These are phyloP conservation scores for Thalassiosira profunda DNA, from an alignment of 108 stramenopile genomes.

Conservation along the genomic window DNA sequence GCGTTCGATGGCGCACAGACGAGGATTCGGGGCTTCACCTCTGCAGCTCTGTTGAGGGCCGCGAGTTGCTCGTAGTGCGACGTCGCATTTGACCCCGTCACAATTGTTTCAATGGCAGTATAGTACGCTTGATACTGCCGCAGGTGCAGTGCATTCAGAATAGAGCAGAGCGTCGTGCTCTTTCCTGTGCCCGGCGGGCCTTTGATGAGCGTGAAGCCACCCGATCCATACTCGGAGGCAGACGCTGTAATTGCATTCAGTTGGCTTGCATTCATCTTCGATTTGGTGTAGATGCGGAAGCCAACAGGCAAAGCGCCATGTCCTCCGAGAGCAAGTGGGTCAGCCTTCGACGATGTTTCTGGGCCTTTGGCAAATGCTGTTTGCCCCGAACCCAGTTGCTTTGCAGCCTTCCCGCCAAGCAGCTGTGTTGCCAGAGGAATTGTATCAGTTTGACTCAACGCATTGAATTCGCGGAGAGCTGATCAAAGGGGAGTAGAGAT, in stretches of 20 bases:
- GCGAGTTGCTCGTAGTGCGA: constrained; percentile 49
- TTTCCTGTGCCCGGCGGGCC: constrained; percentile 75
- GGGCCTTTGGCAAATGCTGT: background rate
- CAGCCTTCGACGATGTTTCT: background rate
- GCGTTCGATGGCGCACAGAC: constrained; percentile 92
- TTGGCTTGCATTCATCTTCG: constrained; percentile 51
- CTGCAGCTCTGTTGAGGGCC: constrained; percentile 38
- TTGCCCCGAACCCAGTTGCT: background rate
- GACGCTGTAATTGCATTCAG: constrained; percentile 48
- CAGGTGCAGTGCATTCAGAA: constrained; percentile 79
- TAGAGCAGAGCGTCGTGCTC: constrained; percentile 78
- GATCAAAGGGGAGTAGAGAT: background rate
- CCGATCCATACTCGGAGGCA: constrained; percentile 46
- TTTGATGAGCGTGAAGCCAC: constrained; percentile 69
- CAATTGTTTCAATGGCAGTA: constrained; percentile 40
- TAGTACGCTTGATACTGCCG: constrained; percentile 58
- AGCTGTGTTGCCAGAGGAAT: constrained; percentile 46
- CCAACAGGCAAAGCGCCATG: constrained; percentile 33
- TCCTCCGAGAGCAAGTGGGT: constrained; percentile 37
- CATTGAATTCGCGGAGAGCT: constrained; percentile 58
- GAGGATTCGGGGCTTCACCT: constrained; percentile 65
- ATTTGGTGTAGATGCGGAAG: constrained; percentile 46
- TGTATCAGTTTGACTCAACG: constrained; percentile 26
- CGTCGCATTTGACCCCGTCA: constrained; percentile 27
- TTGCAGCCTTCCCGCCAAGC: constrained; percentile 17